Percentiles rank a stretch among this genome's conserved stretches.
Conservation (phyloP, 2,329 filamentous ascomycete genomes). For the Lachnellula occidentalis region DNA sequence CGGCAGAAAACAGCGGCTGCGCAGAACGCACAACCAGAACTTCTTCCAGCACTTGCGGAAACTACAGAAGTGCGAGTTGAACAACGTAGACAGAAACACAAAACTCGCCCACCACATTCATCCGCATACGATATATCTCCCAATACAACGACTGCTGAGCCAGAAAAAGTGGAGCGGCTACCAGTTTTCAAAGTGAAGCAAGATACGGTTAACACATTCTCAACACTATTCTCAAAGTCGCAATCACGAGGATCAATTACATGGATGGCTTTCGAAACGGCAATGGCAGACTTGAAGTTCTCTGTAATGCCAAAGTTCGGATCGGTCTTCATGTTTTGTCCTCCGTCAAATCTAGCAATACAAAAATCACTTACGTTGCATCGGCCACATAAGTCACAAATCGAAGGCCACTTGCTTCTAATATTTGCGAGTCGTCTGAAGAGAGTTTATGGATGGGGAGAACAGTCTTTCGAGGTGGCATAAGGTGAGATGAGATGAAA, state of each 20-base stretch:
- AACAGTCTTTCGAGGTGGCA: background rate
- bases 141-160: background rate
- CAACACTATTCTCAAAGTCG: slow-evolving; percentile 24
- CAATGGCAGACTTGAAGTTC: slow-evolving; percentile 39
- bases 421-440: slow-evolving; percentile 4
- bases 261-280: slow-evolving; percentile 33
- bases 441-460: slow-evolving; percentile 4
- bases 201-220: slow-evolving; percentile 36
- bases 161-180: background rate
- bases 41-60: slow-evolving; percentile 4
- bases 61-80: slow-evolving; percentile 27
- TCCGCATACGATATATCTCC: slow-evolving; percentile 32
- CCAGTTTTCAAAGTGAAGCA: slow-evolving; percentile 35
- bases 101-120: slow-evolving; percentile 37
- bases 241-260: slow-evolving; percentile 12
- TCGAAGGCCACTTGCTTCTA: slow-evolving; percentile 1
- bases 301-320: slow-evolving; percentile 37
- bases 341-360: background rate
- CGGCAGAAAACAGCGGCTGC: slow-evolving; percentile 19
- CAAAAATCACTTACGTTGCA: slow-evolving; percentile 4
- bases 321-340: slow-evolving; percentile 27
- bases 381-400: slow-evolving; percentile 1
- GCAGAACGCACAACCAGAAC: slow-evolving; percentile 7
- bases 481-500: background rate
- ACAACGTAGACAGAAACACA: slow-evolving; percentile 38